A percentile compares a stretch with the other conserved stretches of the same genome.
phyloP scores from a whole-genome alignment of 495 filamentous ascomycete genomes.

The Tricharina praecox region DNA sequence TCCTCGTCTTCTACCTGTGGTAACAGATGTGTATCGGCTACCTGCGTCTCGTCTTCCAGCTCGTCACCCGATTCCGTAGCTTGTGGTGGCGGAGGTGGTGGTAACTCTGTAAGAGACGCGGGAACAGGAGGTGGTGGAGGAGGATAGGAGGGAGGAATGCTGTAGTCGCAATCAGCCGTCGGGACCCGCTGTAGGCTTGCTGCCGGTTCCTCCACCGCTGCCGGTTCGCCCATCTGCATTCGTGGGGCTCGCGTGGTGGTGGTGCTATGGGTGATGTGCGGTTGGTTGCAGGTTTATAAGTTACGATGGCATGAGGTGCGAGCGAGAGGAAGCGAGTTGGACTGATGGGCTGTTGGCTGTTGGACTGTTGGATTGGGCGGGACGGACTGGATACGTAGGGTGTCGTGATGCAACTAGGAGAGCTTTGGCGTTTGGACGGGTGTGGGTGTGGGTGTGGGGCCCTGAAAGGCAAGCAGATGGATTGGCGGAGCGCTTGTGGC shows the following conservation, averaged over 20 bases:
- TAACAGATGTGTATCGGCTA: neutral
- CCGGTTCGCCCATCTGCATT: neutral
- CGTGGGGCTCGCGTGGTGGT: neutral
- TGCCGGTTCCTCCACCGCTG: neutral
- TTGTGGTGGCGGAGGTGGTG: neutral
- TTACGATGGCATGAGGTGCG: too few relatives aligned
- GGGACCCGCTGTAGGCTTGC: neutral
- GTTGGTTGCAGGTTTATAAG: too few relatives aligned
- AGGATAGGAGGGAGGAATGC: too few relatives aligned
- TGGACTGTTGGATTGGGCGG: too few relatives aligned
- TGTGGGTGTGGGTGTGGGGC: too few relatives aligned
- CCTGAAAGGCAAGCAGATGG: too few relatives aligned
- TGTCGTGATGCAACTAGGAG: too few relatives aligned
- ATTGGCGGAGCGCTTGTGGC: too few relatives aligned
- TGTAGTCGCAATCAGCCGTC: neutral
- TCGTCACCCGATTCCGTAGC: neutral
- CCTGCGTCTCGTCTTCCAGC: neutral
- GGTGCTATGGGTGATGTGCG: neutral
- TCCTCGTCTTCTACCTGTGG: neutral
- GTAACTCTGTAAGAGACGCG: neutral
- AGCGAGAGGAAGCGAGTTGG: too few relatives aligned
- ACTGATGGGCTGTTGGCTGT: too few relatives aligned
- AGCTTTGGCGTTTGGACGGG: too few relatives aligned
- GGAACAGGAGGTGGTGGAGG: neutral
- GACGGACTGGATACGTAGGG: too few relatives aligned